Evolutionary conservation across 2,329 filamentous ascomycete species (phyloP).

Genomic region (Tothia fuscella): DNA sequence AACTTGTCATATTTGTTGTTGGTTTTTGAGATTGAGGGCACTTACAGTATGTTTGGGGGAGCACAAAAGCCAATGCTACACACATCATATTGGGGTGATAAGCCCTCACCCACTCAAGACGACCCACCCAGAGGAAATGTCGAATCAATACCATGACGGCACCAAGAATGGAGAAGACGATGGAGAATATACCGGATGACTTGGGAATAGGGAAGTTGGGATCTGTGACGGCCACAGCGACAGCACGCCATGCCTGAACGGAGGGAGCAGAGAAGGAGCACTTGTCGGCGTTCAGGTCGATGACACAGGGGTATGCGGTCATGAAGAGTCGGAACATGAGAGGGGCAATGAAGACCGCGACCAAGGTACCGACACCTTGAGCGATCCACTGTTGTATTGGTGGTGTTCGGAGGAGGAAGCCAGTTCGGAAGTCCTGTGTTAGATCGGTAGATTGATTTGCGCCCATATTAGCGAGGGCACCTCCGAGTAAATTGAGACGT

Average conservation of each 20-base stretch:
- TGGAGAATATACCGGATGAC: slow-evolving; percentile 45
- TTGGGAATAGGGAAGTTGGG: slow-evolving; percentile 43
- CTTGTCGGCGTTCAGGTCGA: slow-evolving; percentile 32
- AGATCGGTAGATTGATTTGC: slow-evolving; percentile 41
- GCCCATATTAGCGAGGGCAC: slow-evolving; percentile 28
- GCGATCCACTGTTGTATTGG: slow-evolving; percentile 56
- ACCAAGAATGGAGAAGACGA: slow-evolving; percentile 42
- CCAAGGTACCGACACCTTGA: slow-evolving; percentile 49
- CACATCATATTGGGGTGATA: slow-evolving; percentile 53
- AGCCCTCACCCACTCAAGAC: slow-evolving; percentile 40
- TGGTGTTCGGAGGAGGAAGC: slow-evolving; percentile 53
- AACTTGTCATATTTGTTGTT: not conserved
- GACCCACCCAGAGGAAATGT: slow-evolving; percentile 43
- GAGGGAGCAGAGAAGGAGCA: slow-evolving; percentile 53
- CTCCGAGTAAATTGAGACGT: slow-evolving; percentile 53
- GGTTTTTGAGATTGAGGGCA: not conserved
- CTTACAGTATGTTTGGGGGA: slow-evolving; percentile 32
- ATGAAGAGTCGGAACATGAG: slow-evolving; percentile 58
- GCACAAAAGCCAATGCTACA: slow-evolving; percentile 46
- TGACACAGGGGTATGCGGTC: slow-evolving; percentile 56
- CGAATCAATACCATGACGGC: slow-evolving; percentile 41
- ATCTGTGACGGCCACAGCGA: slow-evolving; percentile 50
- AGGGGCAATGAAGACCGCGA: slow-evolving; percentile 55
- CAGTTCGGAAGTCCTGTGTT: slow-evolving; percentile 53
- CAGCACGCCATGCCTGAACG: slow-evolving; percentile 53